phyloP scores from a whole-genome alignment of 169 alveolate genomes.

The Babesia bigemina region DNA sequence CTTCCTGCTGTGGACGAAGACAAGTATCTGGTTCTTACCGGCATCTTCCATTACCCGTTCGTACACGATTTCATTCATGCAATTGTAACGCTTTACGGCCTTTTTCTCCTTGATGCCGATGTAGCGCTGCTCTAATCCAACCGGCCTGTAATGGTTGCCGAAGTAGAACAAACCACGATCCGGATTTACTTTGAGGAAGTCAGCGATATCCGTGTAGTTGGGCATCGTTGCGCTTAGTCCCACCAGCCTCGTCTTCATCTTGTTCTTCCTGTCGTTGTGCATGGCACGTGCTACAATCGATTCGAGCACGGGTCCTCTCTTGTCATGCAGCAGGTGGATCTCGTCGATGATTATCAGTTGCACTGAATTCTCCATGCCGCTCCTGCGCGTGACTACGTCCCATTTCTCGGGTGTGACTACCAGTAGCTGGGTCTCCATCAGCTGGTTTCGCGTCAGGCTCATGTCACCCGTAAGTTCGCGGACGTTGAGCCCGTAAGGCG shows the following conservation, averaged over 20 bases:
- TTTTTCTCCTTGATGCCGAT: conserved; percentile 98
- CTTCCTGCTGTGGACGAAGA: conserved; percentile 98
- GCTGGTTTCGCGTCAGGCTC: conserved; percentile 91
- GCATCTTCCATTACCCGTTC: conserved; percentile 87
- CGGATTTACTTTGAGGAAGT: conserved; percentile 91
- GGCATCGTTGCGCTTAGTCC: conserved; percentile 99
- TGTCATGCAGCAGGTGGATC: conserved; percentile 98
- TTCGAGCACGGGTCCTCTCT: conserved; percentile 99
- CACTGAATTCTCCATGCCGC: conserved; percentile 91
- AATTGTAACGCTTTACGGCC: conserved; percentile 92
- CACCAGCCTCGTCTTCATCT: conserved; percentile 78
- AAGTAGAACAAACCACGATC: conserved; percentile 93
- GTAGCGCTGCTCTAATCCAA: conserved; percentile 94
- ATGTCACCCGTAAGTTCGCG: conserved; percentile 97
- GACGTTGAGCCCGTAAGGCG: conserved; percentile 86
- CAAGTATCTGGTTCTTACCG: conserved; percentile 92
- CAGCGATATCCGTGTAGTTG: conserved; percentile 98
- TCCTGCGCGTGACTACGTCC: conserved; percentile 99
- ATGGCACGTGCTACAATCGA: conserved; percentile 98
- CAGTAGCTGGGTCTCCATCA: conserved; percentile 96
- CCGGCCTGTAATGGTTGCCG: conserved; percentile 97
- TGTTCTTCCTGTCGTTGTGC: conserved; percentile 50
- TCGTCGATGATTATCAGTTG: conserved; percentile 98
- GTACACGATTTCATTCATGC: conserved; percentile 94
- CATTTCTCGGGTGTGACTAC: conserved; percentile 99